These are phyloP conservation scores for Macrocystidia cucumis DNA, from an alignment of 1,284 basidiomycete genomes.

Conservation along the genomic window DNA sequence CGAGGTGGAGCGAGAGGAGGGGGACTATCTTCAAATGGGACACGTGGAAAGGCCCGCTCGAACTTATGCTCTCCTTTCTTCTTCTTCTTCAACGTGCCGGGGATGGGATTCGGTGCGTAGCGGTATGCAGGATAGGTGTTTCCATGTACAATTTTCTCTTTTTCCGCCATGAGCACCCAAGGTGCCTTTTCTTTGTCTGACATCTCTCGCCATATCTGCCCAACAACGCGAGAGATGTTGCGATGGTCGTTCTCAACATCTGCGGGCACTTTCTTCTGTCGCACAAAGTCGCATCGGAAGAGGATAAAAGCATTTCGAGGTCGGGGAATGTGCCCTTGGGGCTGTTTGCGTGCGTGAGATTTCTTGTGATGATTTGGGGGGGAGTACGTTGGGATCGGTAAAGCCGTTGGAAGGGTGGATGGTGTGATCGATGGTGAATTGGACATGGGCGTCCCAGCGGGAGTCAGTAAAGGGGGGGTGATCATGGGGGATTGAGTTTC, in stretches of 20 bases:
- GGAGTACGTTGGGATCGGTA: slow-evolving; percentile 11
- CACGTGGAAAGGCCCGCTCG: slow-evolving; percentile 7
- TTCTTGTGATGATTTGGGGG: slow-evolving; percentile 21
- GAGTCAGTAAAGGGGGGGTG: neutral
- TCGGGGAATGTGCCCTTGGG: slow-evolving; percentile 61
- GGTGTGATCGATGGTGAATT: neutral
- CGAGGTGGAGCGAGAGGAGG: slow-evolving; percentile 9
- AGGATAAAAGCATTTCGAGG: slow-evolving; percentile 86
- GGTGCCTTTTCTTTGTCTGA: slow-evolving; percentile 31
- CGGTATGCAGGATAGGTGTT: slow-evolving; percentile 39
- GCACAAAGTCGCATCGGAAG: slow-evolving; percentile 62
- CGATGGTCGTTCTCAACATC: slow-evolving; percentile 45
- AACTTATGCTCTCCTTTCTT: slow-evolving; percentile 9
- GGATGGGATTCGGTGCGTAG: slow-evolving; percentile 21
- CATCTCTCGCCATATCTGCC: slow-evolving; percentile 45
- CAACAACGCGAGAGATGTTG: slow-evolving; percentile 50
- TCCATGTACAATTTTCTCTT: slow-evolving; percentile 40
- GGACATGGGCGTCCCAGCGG: neutral
- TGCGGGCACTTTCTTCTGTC: slow-evolving; percentile 33
- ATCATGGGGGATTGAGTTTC: neutral
- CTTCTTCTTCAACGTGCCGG: slow-evolving; percentile 8
- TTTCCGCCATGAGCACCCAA: slow-evolving; percentile 41
- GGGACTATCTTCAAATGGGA: neutral
- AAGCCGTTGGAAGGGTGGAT: slow-evolving; percentile 5
- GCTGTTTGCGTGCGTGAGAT: slow-evolving; percentile 36